phyloP scores from a whole-genome alignment of 1,139 yeast genomes.

The Saccharomycopsis hybrid region DNA sequence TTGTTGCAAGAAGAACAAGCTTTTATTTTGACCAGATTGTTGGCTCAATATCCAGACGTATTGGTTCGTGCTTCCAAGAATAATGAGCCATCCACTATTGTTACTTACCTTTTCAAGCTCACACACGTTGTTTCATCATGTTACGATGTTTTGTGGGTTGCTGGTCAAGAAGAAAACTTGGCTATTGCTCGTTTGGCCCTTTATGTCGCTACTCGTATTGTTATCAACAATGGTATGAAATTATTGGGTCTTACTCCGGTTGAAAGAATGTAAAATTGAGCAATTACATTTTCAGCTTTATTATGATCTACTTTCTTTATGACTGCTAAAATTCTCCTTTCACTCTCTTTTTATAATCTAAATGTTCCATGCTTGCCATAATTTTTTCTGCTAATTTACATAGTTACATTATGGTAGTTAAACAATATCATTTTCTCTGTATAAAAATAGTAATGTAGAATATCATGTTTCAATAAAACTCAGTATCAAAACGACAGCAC shows the following conservation, averaged over 20 bases:
- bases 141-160: slow-evolving; percentile 94
- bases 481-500: too few species aligned
- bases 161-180: slow-evolving; percentile 86
- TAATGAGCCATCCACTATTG: slow-evolving; percentile 89
- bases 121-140: slow-evolving; percentile 94
- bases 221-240: slow-evolving; percentile 83
- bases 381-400: background rate
- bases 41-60: slow-evolving; percentile 90
- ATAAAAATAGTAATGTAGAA: too few species aligned
- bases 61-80: slow-evolving; percentile 79
- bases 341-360: background rate
- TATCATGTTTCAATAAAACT: too few species aligned
- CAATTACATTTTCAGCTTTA: background rate
- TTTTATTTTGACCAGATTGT: slow-evolving; percentile 60
- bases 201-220: slow-evolving; percentile 87
- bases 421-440: too few species aligned
- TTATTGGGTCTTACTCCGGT: slow-evolving; percentile 94
- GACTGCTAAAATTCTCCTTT: background rate
- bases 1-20: slow-evolving; percentile 77
- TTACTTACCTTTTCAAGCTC: slow-evolving; percentile 85
- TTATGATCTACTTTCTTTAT: background rate
- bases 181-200: slow-evolving; percentile 92
- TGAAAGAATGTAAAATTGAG: slow-evolving; percentile 82
- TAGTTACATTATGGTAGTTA: too few species aligned
- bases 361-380: background rate